These are phyloP conservation scores for Sclerotinia spermophila DNA, from an alignment of 2,329 filamentous ascomycete species.

Conservation along the genomic window DNA sequence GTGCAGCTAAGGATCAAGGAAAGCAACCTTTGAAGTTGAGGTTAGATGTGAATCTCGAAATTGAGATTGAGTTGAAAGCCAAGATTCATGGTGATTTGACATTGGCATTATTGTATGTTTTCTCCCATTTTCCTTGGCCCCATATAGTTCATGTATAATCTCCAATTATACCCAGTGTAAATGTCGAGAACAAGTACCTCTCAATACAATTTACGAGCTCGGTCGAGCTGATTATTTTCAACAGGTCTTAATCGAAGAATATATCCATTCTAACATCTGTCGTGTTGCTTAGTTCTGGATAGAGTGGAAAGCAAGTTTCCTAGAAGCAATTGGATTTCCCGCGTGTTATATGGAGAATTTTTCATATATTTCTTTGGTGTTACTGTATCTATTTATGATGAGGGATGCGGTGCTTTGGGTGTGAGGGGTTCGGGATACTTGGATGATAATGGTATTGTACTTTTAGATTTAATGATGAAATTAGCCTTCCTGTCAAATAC, in stretches of 20 bases:
- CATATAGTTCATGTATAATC: neutral
- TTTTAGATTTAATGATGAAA: slow-evolving; percentile 10
- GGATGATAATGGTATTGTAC: slow-evolving; percentile 14
- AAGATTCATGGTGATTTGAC: slow-evolving; percentile 80
- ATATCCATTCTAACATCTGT: slow-evolving; percentile 5
- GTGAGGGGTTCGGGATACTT: slow-evolving; percentile 1
- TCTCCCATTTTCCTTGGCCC: no score
- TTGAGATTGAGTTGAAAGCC: slow-evolving; percentile 76
- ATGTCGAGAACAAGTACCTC: slow-evolving; percentile 12
- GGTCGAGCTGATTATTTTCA: slow-evolving; percentile 16
- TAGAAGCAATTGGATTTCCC: neutral
- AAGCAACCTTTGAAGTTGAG: slow-evolving; percentile 64
- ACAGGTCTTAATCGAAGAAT: slow-evolving; percentile 9
- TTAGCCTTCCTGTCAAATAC: slow-evolving; percentile 1
- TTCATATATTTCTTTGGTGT: neutral
- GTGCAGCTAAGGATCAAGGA: slow-evolving; percentile 20
- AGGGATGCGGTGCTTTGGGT: neutral
- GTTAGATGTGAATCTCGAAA: slow-evolving; percentile 71
- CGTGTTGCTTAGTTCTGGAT: slow-evolving; percentile 15
- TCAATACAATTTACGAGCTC: slow-evolving; percentile 7
- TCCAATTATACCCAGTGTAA: neutral
- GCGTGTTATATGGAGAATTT: neutral
- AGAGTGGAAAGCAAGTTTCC: neutral
- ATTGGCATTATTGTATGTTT: slow-evolving; percentile 42
- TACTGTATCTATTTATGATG: slow-evolving; percentile 4